phyloP scores from a whole-genome alignment of 2,329 filamentous ascomycete genomes.

The Fusarium incarnatum region DNA sequence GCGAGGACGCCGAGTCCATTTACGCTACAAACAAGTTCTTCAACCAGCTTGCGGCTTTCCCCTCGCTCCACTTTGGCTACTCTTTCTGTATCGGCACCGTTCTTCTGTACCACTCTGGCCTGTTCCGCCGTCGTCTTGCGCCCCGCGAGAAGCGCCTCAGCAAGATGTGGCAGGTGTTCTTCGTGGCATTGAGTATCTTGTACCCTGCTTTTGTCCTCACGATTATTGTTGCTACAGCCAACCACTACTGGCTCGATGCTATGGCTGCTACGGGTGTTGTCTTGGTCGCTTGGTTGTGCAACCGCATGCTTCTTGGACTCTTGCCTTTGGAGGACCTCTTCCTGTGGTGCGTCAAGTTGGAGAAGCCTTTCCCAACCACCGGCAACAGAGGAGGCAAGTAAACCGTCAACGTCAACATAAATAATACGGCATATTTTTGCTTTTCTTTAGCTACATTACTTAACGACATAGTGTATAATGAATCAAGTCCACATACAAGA shows the following conservation, averaged over 20 bases:
- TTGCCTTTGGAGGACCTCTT: slow-evolving; percentile 74
- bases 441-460: neutral
- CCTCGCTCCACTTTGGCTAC: slow-evolving; percentile 68
- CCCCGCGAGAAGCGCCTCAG: slow-evolving; percentile 47
- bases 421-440: neutral
- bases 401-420: neutral
- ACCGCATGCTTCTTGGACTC: slow-evolving; percentile 67
- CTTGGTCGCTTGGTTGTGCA: slow-evolving; percentile 66
- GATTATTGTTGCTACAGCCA: slow-evolving; percentile 71
- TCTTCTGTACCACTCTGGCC: slow-evolving; percentile 63
- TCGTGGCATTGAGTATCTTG: slow-evolving; percentile 56
- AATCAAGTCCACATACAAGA: slow-evolving; percentile 4
- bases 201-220: slow-evolving; percentile 66
- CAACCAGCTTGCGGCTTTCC: slow-evolving; percentile 69
- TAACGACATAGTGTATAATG: slow-evolving; percentile 5
- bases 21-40: slow-evolving; percentile 72
- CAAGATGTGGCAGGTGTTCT: slow-evolving; percentile 47
- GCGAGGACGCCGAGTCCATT: slow-evolving; percentile 62
- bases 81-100: slow-evolving; percentile 66
- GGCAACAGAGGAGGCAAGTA: slow-evolving; percentile 43
- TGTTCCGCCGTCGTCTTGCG: slow-evolving; percentile 52
- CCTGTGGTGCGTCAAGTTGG: slow-evolving; percentile 69
- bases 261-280: slow-evolving; percentile 72
- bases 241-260: slow-evolving; percentile 74
- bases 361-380: slow-evolving; percentile 70